Evolutionary conservation across 768 basidiomycete species (phyloP).

Genomic region (Psilocybe subaeruginosa): DNA sequence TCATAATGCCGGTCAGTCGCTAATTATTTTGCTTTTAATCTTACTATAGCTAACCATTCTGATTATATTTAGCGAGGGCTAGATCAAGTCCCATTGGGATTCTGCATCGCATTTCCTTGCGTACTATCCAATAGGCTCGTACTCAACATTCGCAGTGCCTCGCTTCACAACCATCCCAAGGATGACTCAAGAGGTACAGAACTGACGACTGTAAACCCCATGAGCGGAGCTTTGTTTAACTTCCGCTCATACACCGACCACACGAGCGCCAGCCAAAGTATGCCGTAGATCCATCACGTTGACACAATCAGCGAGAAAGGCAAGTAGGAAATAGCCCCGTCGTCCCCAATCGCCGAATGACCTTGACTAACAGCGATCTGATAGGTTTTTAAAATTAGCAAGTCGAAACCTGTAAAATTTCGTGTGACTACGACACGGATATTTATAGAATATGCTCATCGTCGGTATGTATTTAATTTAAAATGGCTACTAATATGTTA

Average conservation of each 20-base stretch:
- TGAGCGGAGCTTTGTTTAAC: background rate
- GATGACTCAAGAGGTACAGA: background rate
- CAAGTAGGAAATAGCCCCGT: too few species aligned
- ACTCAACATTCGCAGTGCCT: background rate
- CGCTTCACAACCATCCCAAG: background rate
- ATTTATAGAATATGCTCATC: too few species aligned
- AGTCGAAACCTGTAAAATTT: too few species aligned
- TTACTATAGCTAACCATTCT: background rate
- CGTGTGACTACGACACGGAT: too few species aligned
- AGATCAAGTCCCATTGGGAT: background rate
- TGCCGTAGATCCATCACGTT: too few species aligned
- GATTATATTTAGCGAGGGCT: background rate
- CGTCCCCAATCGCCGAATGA: too few species aligned
- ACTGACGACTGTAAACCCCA: background rate
- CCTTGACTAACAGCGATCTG: too few species aligned
- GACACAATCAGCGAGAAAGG: too few species aligned
- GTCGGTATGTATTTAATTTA: background rate
- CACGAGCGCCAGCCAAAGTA: too few species aligned
- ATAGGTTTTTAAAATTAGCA: too few species aligned
- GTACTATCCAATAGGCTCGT: background rate
- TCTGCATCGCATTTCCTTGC: conserved; percentile 2
- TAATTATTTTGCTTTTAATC: background rate
- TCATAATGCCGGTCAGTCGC: background rate
- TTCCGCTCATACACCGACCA: too few species aligned
- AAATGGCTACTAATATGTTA: background rate